These are phyloP conservation scores for Leishmania gerbilli DNA, from an alignment of 208 protist species.

Conservation along the genomic window DNA sequence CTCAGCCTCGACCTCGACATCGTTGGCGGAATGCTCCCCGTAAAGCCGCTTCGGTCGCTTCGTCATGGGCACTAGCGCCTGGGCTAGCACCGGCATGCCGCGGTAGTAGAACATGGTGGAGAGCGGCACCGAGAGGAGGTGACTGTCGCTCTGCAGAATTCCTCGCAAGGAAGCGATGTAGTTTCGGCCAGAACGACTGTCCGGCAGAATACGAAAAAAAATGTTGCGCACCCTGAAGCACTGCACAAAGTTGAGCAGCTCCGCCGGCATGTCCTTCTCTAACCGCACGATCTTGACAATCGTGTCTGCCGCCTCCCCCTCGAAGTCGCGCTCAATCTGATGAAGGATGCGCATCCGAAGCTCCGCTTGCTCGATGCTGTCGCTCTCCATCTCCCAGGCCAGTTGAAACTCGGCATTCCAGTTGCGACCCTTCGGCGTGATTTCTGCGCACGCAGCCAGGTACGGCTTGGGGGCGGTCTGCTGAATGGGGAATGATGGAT, in stretches of 20 bases:
- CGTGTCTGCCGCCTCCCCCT: slow-evolving; percentile 43
- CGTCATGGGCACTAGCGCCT: slow-evolving; percentile 85
- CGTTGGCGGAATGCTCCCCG: slow-evolving; percentile 58
- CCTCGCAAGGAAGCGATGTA: slow-evolving; percentile 81
- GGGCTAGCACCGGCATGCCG: slow-evolving; percentile 86
- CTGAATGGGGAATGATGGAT: slow-evolving; percentile 76
- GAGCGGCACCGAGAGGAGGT: slow-evolving; percentile 77
- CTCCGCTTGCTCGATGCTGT: slow-evolving; percentile 56
- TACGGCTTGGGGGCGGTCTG: slow-evolving; percentile 75
- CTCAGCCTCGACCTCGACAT: slow-evolving; percentile 76
- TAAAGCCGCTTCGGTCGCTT: slow-evolving; percentile 57
- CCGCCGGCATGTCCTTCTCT: slow-evolving; percentile 71
- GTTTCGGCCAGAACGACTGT: slow-evolving; percentile 82
- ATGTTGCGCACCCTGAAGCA: slow-evolving; percentile 87
- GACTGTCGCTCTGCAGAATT: slow-evolving; percentile 71
- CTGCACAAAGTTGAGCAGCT: slow-evolving; percentile 78
- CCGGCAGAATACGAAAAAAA: slow-evolving; percentile 86
- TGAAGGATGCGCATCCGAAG: slow-evolving; percentile 43
- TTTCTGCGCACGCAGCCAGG: slow-evolving; percentile 62
- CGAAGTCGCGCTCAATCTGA: slow-evolving; percentile 62
- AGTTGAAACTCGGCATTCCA: slow-evolving; percentile 90
- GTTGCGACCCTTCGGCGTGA: slow-evolving; percentile 50
- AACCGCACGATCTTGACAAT: slow-evolving; percentile 82
- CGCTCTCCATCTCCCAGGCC: slow-evolving; percentile 77
- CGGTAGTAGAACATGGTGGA: slow-evolving; percentile 86